These are phyloP conservation scores for Neonectria faginata DNA, from an alignment of 2,329 filamentous ascomycete species.

Conservation along the genomic window DNA sequence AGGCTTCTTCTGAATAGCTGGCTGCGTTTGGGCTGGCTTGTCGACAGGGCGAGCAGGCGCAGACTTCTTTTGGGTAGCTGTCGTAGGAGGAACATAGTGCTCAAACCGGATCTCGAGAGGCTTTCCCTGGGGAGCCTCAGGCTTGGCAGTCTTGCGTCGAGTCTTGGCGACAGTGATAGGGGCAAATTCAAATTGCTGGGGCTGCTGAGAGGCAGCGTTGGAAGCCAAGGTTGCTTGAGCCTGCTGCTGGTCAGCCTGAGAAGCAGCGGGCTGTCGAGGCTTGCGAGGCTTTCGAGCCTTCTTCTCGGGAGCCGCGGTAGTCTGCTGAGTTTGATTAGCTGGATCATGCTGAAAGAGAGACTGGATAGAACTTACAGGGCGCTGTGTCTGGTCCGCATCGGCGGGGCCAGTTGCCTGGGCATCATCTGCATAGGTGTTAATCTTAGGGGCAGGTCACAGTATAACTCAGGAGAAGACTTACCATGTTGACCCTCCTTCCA, in stretches of 20 bases:
- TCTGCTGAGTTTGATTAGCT: not conserved
- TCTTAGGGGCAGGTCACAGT: too few species aligned
- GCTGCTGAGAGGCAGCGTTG: not conserved
- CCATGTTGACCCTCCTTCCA: too few species aligned
- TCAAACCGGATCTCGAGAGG: not conserved
- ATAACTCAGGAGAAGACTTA: too few species aligned
- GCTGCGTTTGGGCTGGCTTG: not conserved
- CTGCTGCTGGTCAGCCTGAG: slow-evolving; percentile 1
- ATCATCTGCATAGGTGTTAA: not conserved
- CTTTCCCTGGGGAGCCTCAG: not conserved
- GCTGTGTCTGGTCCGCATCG: too few species aligned
- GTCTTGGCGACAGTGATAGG: slow-evolving; percentile 3
- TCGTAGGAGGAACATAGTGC: not conserved
- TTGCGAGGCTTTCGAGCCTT: not conserved
- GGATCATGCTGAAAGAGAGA: not conserved
- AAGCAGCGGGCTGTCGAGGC: not conserved
- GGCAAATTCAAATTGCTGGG: not conserved
- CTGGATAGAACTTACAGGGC: too few species aligned
- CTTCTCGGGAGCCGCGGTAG: not conserved
- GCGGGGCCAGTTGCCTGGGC: too few species aligned
- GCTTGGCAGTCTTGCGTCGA: not conserved
- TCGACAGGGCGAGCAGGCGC: not conserved
- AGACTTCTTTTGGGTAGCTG: not conserved
- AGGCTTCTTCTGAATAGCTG: not conserved
- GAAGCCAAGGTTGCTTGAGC: not conserved